These are phyloP conservation scores for Aspergillus sojae DNA, from an alignment of 2,329 filamentous ascomycete species.

Conservation along the genomic window DNA sequence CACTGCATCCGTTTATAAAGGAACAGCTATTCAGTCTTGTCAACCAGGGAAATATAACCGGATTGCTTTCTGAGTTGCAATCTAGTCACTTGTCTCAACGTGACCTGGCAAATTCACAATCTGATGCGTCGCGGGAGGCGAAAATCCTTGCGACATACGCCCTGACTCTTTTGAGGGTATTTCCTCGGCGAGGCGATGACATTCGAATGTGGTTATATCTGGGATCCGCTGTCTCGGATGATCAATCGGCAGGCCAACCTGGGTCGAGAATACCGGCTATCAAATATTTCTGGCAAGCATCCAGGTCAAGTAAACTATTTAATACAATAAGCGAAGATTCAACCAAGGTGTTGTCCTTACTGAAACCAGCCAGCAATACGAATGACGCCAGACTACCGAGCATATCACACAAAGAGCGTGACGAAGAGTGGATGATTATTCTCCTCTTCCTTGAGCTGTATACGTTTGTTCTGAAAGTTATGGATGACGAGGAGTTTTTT, in stretches of 20 bases:
- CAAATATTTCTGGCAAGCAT: slow-evolving; percentile 81
- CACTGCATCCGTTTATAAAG: slow-evolving; percentile 59
- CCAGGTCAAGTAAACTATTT: slow-evolving; percentile 61
- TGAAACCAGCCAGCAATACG: slow-evolving; percentile 53
- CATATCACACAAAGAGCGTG: slow-evolving; percentile 44
- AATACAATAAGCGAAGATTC: slow-evolving; percentile 59
- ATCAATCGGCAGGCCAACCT: slow-evolving; percentile 34
- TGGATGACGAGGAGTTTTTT: slow-evolving; percentile 96
- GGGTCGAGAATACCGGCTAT: slow-evolving; percentile 63
- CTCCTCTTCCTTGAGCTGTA: slow-evolving; percentile 93
- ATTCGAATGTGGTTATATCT: slow-evolving; percentile 94
- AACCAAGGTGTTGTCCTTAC: slow-evolving; percentile 59
- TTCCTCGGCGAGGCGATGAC: slow-evolving; percentile 78
- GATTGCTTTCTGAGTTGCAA: slow-evolving; percentile 54
- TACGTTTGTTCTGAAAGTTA: slow-evolving; percentile 86
- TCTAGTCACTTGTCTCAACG: slow-evolving; percentile 27
- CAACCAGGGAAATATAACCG: slow-evolving; percentile 72
- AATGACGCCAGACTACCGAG: slow-evolving; percentile 23
- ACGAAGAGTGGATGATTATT: slow-evolving; percentile 83
- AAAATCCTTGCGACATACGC: slow-evolving; percentile 83
- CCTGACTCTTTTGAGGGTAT: slow-evolving; percentile 80
- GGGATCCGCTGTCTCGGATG: slow-evolving; percentile 59
- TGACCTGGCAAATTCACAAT: slow-evolving; percentile 24
- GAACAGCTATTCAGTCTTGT: slow-evolving; percentile 71
- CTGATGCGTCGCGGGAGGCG: slow-evolving; percentile 59